Base-by-base conservation (phyloP, 352 stramenopile genomes). In the Phytophthora macrochlamydospora region DNA sequence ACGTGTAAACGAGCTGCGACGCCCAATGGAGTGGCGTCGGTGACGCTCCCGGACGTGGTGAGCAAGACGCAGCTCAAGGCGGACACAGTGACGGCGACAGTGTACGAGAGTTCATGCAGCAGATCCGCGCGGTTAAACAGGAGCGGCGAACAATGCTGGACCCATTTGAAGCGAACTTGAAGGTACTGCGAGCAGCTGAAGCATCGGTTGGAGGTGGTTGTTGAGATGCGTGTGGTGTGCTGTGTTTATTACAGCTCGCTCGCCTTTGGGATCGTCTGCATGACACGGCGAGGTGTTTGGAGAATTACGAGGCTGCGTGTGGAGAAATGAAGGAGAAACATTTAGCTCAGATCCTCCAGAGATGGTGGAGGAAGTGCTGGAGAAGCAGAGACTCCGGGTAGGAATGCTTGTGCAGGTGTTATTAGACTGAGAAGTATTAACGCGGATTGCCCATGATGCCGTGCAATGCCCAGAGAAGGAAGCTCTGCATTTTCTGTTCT, bases 231-330 rank as follows among this genome's bases (percentile, higher is more conserved):
- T 24, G 18, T 24, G 48, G 4, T 40, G 24, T 13, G 30, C 24
- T 56, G 12, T 6, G 7, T 11, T 24, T 50, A 14, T 48, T 44
- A 1, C 58, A 90, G 81, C 76, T 90, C 24, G 81, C 79, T 50
- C 76, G 68, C 52, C 64, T 89, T n/a, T 90, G 81, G 81, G 56
- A 61, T 33, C 74, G 67, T 7, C 76, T 90, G 35, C 79, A 77
- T 35, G 79, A 89, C 18, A 61, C 73, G n/a, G 79, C 71, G 40
- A 65, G 77, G 51, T 72, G 68, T 33, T 64, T 89, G 5, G 81
- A 90, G 43, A 76, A 87, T 44, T 90, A 81, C 35, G 69, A 81
- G 32, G 81, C 82, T 30, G 79, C 81, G 0, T 64, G 63, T 12
- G 71, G 51, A 29, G 56, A 54, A 37, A 71, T 90, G 43, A 75